phyloP scores from a whole-genome alignment of 345 rosid species.

The Hypericum perforatum region DNA sequence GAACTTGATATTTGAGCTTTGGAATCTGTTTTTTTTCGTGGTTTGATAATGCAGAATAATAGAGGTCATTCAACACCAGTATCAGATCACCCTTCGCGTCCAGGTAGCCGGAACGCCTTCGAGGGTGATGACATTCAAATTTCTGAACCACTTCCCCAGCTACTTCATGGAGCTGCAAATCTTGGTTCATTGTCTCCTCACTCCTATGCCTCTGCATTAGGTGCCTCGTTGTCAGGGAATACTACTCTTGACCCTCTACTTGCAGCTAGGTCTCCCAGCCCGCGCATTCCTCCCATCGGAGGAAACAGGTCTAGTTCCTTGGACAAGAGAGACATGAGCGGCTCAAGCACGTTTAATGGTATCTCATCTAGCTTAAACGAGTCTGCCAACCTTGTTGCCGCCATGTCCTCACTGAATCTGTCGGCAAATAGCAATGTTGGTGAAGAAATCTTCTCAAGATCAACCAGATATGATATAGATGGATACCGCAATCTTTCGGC shows the following conservation, averaged over 20 bases:
- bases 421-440: conserved; percentile 27
- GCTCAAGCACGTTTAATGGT: conserved; percentile 31
- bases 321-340: conserved; percentile 32
- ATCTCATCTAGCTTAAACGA: conserved; percentile 29
- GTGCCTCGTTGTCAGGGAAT: conserved; percentile 52
- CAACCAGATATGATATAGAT: conserved; percentile 24
- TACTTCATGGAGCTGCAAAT: conserved; percentile 17
- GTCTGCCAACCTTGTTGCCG: conserved; percentile 36
- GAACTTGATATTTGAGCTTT: neutral
- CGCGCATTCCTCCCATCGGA: conserved; percentile 49
- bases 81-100: conserved; percentile 48
- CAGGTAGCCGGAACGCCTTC: conserved; percentile 46
- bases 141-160: conserved; percentile 34
- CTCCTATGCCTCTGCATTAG: conserved; percentile 51
- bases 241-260: conserved; percentile 56
- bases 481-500: conserved; percentile 27
- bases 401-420: conserved; percentile 51
- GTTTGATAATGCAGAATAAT: conserved; percentile 40
- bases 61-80: conserved; percentile 28
- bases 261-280: conserved; percentile 47
- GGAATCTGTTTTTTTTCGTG: conserved; percentile 1
- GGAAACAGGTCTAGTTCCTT: conserved; percentile 37
- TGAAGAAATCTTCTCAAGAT: conserved; percentile 28
- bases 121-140: conserved; percentile 29
- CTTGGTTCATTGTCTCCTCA: conserved; percentile 39